Percentiles rank a stretch among this genome's conserved stretches.
These are phyloP conservation scores for Endocarpon pusillum DNA, from an alignment of 495 filamentous ascomycete species.

Conservation along the genomic window DNA sequence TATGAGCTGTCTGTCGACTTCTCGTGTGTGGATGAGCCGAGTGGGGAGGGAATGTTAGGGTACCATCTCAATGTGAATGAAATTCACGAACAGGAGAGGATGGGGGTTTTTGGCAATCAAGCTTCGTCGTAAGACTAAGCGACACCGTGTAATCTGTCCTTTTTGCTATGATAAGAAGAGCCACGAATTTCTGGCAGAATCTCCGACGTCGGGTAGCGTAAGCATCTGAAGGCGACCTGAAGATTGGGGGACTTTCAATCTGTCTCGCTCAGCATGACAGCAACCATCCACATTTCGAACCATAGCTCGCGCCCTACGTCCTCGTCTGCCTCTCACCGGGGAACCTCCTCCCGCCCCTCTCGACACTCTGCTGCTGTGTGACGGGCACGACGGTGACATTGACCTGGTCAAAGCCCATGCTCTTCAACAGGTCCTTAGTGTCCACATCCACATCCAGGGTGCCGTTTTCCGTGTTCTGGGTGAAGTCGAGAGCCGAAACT, in stretches of 20 bases:
- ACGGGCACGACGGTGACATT: slow-evolving; percentile 71
- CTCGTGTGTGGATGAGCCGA: too few relatives aligned
- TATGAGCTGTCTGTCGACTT: too few relatives aligned
- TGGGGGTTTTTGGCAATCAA: slow-evolving; percentile 81
- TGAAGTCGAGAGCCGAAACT: slow-evolving; percentile 94
- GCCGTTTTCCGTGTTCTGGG: slow-evolving; percentile 74
- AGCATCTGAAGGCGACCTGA: slow-evolving; percentile 1
- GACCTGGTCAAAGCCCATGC: slow-evolving; percentile 81
- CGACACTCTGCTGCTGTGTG: slow-evolving; percentile 54
- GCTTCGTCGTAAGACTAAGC: slow-evolving; percentile 47
- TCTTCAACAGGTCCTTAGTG: slow-evolving; percentile 97
- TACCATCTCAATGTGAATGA: too few relatives aligned
- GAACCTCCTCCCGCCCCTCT: slow-evolving; percentile 35
- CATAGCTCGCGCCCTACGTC: neutral
- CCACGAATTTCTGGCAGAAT: neutral
- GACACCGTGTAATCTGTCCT: slow-evolving; percentile 45
- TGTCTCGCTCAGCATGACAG: slow-evolving; percentile 7
- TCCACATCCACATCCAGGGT: slow-evolving; percentile 88
- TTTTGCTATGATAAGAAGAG: neutral
- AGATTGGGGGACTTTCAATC: slow-evolving; percentile 8
- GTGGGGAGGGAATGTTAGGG: too few relatives aligned
- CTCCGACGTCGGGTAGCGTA: neutral
- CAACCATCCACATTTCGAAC: slow-evolving; percentile 3
- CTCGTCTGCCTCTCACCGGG: slow-evolving; percentile 18
- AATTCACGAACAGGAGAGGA: too few relatives aligned